Percentiles rank a stretch among this genome's conserved stretches.
phyloP scores from a whole-genome alignment of 2,329 filamentous ascomycete species.

The Claviceps quebecensis region DNA sequence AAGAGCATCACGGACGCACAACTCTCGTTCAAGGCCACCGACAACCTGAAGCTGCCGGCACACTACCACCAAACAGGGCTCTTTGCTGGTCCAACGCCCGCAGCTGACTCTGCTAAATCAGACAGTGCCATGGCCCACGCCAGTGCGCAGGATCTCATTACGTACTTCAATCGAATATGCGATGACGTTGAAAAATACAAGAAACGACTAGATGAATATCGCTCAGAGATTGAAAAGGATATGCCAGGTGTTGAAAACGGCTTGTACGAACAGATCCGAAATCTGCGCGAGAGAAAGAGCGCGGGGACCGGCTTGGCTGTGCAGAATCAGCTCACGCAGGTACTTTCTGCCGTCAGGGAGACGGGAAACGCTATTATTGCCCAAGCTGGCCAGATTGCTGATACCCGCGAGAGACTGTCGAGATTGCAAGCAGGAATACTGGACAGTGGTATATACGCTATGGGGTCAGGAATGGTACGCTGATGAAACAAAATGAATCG shows the following conservation, averaged over 20 bases:
- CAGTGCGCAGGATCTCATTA: slow-evolving; percentile 28
- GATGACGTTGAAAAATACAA: slow-evolving; percentile 30
- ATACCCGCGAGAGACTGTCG: slow-evolving; percentile 27
- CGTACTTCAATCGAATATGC: slow-evolving; percentile 30
- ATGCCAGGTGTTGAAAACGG: slow-evolving; percentile 34
- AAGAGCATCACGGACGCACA: slow-evolving; percentile 57
- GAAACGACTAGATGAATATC: slow-evolving; percentile 28
- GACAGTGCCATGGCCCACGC: slow-evolving; percentile 23
- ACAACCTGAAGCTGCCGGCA: slow-evolving; percentile 57
- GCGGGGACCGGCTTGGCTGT: slow-evolving; percentile 14
- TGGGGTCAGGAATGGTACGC: slow-evolving; percentile 17
- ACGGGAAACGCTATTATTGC: slow-evolving; percentile 26
- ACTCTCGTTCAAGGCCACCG: slow-evolving; percentile 57
- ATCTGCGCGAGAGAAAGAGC: slow-evolving; percentile 20
- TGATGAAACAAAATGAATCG: background rate
- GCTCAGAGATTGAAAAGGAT: slow-evolving; percentile 31
- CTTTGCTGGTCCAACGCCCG: slow-evolving; percentile 21
- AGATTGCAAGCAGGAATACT: slow-evolving; percentile 27
- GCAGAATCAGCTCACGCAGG: slow-evolving; percentile 25
- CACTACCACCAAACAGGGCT: slow-evolving; percentile 37
- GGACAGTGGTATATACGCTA: slow-evolving; percentile 21
- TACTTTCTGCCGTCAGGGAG: slow-evolving; percentile 24
- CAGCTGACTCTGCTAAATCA: slow-evolving; percentile 15
- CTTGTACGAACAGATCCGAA: slow-evolving; percentile 28
- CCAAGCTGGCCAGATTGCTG: slow-evolving; percentile 28